Percentiles rank a stretch among this genome's conserved stretches.
Evolutionary conservation across 148 eudicot species (phyloP).

Genomic region (Chenopodium quinoa): DNA sequence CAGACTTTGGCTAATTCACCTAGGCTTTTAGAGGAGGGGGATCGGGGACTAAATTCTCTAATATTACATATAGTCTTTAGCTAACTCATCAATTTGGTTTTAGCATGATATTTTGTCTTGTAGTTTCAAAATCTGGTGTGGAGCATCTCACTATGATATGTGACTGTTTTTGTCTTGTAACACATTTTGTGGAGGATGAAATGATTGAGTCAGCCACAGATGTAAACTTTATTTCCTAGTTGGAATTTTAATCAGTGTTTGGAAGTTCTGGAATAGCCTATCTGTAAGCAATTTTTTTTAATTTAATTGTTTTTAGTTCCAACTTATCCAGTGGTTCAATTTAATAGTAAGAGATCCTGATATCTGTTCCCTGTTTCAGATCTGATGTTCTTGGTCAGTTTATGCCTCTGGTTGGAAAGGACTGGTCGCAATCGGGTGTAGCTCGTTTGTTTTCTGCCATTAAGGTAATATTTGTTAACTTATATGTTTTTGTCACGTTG

Average conservation of each 20-base stretch:
- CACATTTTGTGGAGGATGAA: neutral
- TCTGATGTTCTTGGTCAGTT: slow-evolving; percentile 99
- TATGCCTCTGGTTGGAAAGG: slow-evolving; percentile 98
- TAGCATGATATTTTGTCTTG: neutral
- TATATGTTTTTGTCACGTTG: neutral
- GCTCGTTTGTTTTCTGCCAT: slow-evolving; percentile 96
- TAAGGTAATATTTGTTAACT: slow-evolving; percentile 49
- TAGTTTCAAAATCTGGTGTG: neutral
- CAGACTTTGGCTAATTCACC: neutral
- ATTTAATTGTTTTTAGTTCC: neutral
- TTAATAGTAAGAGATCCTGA: slow-evolving; percentile 9
- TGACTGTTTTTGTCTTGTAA: neutral
- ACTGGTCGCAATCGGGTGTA: slow-evolving; percentile 97
- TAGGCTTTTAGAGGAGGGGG: neutral
- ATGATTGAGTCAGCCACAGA: too few species aligned
- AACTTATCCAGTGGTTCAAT: slow-evolving; percentile 6
- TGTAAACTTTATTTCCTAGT: neutral
- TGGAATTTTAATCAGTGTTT: neutral
- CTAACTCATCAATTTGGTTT: too few species aligned
- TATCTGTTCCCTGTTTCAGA: slow-evolving; percentile 36
- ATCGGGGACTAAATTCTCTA: neutral
- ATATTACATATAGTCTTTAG: neutral
- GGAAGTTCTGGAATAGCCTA: neutral
- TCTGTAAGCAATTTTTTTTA: too few species aligned
- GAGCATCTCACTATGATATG: neutral